These are phyloP conservation scores for Straminergon stramineum DNA, from an alignment of 225 moss, liverwort and hornwort genomes.

Conservation along the genomic window DNA sequence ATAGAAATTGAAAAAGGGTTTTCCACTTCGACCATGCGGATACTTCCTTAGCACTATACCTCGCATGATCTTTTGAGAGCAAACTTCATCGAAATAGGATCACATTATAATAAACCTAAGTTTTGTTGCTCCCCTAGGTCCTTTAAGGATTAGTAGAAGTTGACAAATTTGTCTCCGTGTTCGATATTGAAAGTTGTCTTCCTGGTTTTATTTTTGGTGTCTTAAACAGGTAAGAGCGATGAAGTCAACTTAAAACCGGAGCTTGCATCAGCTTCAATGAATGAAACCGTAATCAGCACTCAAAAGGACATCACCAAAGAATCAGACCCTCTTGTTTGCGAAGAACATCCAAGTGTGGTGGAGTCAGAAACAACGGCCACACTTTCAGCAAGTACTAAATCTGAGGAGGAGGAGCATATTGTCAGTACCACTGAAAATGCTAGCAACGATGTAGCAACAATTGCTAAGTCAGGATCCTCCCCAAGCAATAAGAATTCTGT, in stretches of 20 bases:
- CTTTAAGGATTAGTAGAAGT: neutral
- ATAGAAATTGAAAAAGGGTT: no score
- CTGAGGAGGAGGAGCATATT: neutral
- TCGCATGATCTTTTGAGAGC: neutral
- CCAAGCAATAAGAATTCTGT: neutral
- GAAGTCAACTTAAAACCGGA: neutral
- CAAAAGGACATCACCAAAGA: neutral
- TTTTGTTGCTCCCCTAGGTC: neutral
- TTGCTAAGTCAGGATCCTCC: neutral
- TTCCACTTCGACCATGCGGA: neutral
- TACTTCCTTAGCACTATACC: neutral
- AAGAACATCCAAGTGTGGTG: neutral
- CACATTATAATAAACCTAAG: neutral
- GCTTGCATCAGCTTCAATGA: neutral
- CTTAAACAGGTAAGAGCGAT: neutral
- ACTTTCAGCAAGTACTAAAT: neutral
- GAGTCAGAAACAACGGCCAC: neutral
- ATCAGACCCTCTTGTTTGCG: neutral
- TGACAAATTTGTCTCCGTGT: neutral
- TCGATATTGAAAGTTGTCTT: neutral
- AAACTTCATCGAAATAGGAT: neutral
- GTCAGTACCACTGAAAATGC: neutral
- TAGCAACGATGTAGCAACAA: neutral
- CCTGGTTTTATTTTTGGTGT: neutral
- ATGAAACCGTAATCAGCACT: neutral